A percentile compares a stretch with the other conserved stretches of the same genome.
Conservation (phyloP, 2,329 filamentous ascomycete genomes). For the Penicillium glabrum region DNA sequence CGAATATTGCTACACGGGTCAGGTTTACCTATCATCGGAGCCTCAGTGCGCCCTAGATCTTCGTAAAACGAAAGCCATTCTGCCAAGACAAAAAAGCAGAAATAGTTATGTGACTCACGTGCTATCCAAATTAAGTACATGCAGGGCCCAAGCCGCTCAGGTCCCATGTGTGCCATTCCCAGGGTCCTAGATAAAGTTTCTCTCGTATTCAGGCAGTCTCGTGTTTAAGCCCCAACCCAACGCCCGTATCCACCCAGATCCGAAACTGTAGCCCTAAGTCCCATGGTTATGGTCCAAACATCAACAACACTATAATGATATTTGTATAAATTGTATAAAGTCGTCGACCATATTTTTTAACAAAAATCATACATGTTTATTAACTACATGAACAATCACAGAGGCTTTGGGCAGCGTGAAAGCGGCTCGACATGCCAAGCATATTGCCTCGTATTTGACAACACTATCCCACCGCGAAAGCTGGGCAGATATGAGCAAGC, state of each 20-base stretch:
- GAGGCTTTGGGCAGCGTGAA: background rate
- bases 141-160: background rate
- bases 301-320: background rate
- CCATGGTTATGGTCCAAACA: background rate
- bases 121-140: background rate
- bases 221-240: background rate
- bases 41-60: no score
- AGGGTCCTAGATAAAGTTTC: background rate
- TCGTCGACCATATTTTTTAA: background rate
- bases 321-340: no score
- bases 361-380: background rate
- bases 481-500: background rate
- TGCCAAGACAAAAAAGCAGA: no score
- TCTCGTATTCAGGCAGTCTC: background rate
- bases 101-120: no score
- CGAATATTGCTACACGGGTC: no score
- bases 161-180: background rate
- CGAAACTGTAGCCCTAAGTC: background rate
- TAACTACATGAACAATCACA: background rate
- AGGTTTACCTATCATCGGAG: no score
- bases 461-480: background rate
- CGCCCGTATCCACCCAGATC: background rate
- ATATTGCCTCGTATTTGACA: slow-evolving; percentile 16
- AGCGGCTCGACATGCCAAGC: slow-evolving; percentile 17
- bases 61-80: no score